Base-by-base conservation (phyloP, 139 green algal species). In the Tetradesmus lagerheimii region DNA sequence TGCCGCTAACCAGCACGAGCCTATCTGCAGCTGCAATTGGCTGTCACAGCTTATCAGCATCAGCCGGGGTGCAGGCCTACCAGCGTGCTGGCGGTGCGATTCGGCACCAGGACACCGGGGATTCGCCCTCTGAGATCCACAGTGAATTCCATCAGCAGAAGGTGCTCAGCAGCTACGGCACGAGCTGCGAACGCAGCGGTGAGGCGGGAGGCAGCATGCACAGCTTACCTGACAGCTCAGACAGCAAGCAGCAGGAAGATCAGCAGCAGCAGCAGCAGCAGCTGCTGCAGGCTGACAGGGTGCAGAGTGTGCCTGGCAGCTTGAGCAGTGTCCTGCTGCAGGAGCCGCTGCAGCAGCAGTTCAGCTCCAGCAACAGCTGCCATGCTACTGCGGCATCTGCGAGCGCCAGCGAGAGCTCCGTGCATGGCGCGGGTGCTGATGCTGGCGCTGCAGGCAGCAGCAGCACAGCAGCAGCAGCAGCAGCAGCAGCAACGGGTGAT, bases 291-390 rank as follows among this genome's bases (percentile, higher is more conserved):
- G 57, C 57, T 6, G 25, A 23, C 23, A n/a, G 23, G 23, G 57
- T 71, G 57, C 57, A 71, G 57, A 71, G 57, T n/a, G 23, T 71
- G 57, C 57, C 57, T 9, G 57, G 57, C 3, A 71, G 57, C 16
- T 71, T 71, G 57, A 71, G 57, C 23, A 71, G 57, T 18, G 57
- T 71, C 20, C 57, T 71, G 23, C 57, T 71, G 57, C 57, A 71
- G 57, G 57, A 71, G 27, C 39, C 29, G n/a, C 45, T 43, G 45
- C 14, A 45, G 34, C 80, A 86, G 80, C 80, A 86, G 31, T 71
- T 71, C n/a, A 86, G 45, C 57, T 71, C 57, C 80, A 74, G 80
- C 43, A 86, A 50, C 82, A 87, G 82, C 53, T 87, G 82, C 35
- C 82, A 79, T 53, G 82, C 82, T 15, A 87, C 82, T 37, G 82